Conservation (phyloP, 2,329 filamentous ascomycete genomes). For the Nemania sp. region DNA sequence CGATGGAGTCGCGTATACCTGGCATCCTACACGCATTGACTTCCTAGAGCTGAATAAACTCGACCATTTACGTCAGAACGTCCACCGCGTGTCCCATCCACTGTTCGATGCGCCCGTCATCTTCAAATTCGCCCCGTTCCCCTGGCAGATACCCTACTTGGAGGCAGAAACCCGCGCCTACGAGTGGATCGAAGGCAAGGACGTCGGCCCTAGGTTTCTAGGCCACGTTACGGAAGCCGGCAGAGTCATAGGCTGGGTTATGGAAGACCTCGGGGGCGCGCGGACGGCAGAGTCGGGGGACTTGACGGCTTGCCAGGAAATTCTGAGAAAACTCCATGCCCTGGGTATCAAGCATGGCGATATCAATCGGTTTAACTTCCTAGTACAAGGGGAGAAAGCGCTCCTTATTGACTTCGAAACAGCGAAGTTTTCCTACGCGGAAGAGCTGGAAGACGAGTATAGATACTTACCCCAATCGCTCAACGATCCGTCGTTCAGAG, state of each 20-base stretch:
- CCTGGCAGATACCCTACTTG: constrained; percentile 5
- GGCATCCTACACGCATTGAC: neutral
- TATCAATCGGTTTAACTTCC: constrained; percentile 14
- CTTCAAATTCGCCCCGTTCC: constrained; percentile 5
- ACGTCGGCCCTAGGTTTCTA: constrained; percentile 8
- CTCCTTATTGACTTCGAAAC: constrained; percentile 10
- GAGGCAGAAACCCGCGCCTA: constrained; percentile 7
- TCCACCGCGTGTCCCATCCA: constrained; percentile 5
- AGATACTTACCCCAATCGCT: too few species aligned
- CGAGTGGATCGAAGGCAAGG: neutral
- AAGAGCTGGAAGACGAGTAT: too few species aligned
- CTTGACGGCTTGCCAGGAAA: neutral
- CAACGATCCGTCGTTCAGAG: too few species aligned
- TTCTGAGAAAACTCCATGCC: neutral
- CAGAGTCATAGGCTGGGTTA: constrained; percentile 3
- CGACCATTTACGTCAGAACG: neutral
- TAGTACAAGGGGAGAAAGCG: constrained; percentile 3
- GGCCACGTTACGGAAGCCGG: constrained; percentile 12
- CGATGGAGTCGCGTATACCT: too few species aligned
- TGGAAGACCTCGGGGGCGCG: constrained; percentile 2
- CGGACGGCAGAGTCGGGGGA: neutral
- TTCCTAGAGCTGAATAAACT: neutral
- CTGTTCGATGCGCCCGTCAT: neutral
- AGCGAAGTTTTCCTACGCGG: too few species aligned
- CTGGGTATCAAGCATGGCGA: constrained; percentile 10